phyloP scores from a whole-genome alignment of 1,284 basidiomycete genomes.

The Earliella scabrosa region DNA sequence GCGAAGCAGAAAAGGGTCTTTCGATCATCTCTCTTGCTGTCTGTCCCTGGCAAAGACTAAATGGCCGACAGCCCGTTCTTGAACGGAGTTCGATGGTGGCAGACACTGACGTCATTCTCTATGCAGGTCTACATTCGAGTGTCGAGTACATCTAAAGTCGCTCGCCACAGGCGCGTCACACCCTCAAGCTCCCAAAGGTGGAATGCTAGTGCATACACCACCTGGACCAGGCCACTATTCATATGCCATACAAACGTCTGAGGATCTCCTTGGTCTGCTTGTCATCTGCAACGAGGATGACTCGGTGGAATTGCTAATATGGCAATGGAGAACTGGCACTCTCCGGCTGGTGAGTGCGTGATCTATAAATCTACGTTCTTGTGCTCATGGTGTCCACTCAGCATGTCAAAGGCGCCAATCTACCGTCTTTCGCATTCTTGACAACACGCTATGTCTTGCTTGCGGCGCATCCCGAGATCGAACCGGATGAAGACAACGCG shows the following conservation, averaged over 20 bases:
- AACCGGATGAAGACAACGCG: conserved; percentile 9
- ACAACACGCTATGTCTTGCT: conserved; percentile 32
- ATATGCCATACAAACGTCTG: conserved; percentile 53
- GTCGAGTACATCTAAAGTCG: conserved; percentile 48
- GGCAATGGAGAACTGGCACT: conserved; percentile 63
- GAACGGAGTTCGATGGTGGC: no score
- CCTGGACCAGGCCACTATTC: conserved; percentile 23
- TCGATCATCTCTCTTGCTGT: no score
- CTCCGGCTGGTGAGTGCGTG: conserved; percentile 46
- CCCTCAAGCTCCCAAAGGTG: conserved; percentile 41
- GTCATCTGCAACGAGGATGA: no score
- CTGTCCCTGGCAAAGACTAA: no score
- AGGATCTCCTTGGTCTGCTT: conserved; percentile 51
- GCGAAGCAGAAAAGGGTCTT: no score
- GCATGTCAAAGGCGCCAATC: conserved; percentile 32
- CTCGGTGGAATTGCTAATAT: conserved; percentile 51
- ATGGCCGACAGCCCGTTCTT: no score
- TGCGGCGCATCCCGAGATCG: conserved; percentile 7
- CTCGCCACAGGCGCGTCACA: conserved; percentile 53
- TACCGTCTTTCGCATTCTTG: conserved; percentile 52
- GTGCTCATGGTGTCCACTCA: conserved; percentile 18
- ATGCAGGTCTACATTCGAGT: no score
- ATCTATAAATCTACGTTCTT: not conserved
- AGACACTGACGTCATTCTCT: no score
- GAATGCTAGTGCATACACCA: conserved; percentile 36